Base-by-base conservation (phyloP, 1,284 basidiomycete species). In the Austropuccinia psidii region DNA sequence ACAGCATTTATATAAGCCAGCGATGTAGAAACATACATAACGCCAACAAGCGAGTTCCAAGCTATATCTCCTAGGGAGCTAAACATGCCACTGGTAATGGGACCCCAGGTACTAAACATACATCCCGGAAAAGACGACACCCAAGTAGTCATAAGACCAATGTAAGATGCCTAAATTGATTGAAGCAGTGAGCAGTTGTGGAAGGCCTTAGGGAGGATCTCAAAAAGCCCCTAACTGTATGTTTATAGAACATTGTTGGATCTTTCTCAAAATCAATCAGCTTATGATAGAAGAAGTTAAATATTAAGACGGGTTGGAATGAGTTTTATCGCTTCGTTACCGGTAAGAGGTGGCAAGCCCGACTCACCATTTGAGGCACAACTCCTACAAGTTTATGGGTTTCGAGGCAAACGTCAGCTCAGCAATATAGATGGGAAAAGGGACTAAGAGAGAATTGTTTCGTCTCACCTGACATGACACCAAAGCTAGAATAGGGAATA, bases 261-360 rank as follows among this genome's bases (percentile, higher is more conserved):
- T 74, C 72, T 41, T 74, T 74, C 27, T 74, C 72, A n/a, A 74
- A 74, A 62, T 74, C 72, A 21, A 74, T 74, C 37, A 74, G 37
- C 72, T 74, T 37, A 27, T n/a, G n/a, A n/a, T n/a, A n/a, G n/a
- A n/a, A n/a, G n/a, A 24, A 50, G 13, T 13, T 8, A 52, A 52
- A 8, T 8, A 52, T 9, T 52, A 24, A 24, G 21, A 21, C 21
- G 21, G 27, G 8, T 52, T 9, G 11, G 21, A 8, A 11, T 52
- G 27, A 52, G 49, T 8, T 52, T n/a, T 52, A 15, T 35, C 7
- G 29, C 5, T 39, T 17, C 4, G 17, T 13, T 39, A 60, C 21
- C 0, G 43, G 29, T 7, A 21, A 39, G 4, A 60, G 35, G 35
- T 8, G 17, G 35, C n/a, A 24, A 41, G 2, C 33, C 31, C 6